These are phyloP conservation scores for Umbelopsis sp. DNA, from an alignment of 192 early-diverging fungal genomes.

Conservation along the genomic window DNA sequence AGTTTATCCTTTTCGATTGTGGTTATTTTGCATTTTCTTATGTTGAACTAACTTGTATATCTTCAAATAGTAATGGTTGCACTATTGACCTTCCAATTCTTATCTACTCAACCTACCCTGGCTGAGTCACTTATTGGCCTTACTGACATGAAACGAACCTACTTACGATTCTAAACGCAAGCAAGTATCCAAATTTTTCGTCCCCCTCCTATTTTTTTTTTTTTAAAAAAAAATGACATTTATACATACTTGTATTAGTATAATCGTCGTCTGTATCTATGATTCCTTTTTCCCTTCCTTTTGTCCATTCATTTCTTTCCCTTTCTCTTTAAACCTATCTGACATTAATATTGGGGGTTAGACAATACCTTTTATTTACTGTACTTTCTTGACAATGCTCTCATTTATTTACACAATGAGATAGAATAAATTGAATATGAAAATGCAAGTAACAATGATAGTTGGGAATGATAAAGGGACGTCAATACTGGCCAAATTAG, in stretches of 20 bases:
- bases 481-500: neutral
- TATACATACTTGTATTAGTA: slow-evolving; percentile 13
- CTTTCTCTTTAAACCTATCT: neutral
- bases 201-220: no score
- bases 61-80: slow-evolving; percentile 23
- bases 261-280: slow-evolving; percentile 10
- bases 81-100: slow-evolving; percentile 27
- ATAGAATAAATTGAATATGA: slow-evolving; percentile 16
- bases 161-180: neutral
- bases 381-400: neutral
- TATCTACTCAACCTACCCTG: slow-evolving; percentile 25
- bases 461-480: neutral
- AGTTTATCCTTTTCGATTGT: slow-evolving; percentile 7
- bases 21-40: neutral
- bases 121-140: slow-evolving; percentile 22
- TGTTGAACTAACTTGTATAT: neutral
- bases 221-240: neutral
- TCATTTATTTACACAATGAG: slow-evolving; percentile 8
- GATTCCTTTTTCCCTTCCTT: neutral
- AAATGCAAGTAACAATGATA: neutral
- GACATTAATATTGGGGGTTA: neutral
- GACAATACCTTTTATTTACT: neutral
- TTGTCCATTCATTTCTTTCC: neutral
- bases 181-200: neutral
- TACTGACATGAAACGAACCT: slow-evolving; percentile 23